Percentiles rank a stretch among this genome's conserved stretches.
These are phyloP conservation scores for Diaporthe batatas DNA, from an alignment of 2,329 filamentous ascomycete genomes.

Conservation along the genomic window DNA sequence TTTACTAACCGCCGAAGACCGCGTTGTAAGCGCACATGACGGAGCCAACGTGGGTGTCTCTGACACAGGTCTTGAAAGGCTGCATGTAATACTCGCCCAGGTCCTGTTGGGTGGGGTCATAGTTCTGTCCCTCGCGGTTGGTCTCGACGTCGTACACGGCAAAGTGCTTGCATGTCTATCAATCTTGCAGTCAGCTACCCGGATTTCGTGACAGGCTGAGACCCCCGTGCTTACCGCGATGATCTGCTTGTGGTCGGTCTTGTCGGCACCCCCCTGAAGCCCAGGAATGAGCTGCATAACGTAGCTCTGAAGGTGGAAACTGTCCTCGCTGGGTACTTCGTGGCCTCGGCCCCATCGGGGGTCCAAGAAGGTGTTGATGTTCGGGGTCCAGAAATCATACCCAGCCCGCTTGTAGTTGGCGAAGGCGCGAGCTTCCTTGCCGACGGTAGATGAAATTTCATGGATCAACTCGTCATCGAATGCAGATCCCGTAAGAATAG, in stretches of 20 bases:
- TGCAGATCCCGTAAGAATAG: slow-evolving; percentile 1
- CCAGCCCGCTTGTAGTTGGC: slow-evolving; percentile 49
- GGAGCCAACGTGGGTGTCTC: slow-evolving; percentile 68
- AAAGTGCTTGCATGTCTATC: slow-evolving; percentile 70
- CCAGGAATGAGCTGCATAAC: neutral
- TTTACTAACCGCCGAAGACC: slow-evolving; percentile 69
- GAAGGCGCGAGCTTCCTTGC: slow-evolving; percentile 51
- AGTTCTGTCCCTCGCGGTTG: slow-evolving; percentile 49
- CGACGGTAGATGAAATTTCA: slow-evolving; percentile 38
- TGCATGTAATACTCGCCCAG: slow-evolving; percentile 77
- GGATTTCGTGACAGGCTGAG: neutral
- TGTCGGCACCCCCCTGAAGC: neutral
- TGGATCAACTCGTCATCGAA: neutral
- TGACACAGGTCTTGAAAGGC: slow-evolving; percentile 73
- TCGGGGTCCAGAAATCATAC: slow-evolving; percentile 74
- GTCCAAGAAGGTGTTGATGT: slow-evolving; percentile 75
- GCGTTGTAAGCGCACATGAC: slow-evolving; percentile 75
- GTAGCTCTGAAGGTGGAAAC: neutral
- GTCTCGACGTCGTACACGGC: slow-evolving; percentile 70
- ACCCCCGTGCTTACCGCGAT: neutral
- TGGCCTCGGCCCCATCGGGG: slow-evolving; percentile 73
- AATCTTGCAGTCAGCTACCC: slow-evolving; percentile 49
- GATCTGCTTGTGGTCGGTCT: neutral
- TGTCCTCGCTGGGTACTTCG: slow-evolving; percentile 61
- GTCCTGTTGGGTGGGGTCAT: slow-evolving; percentile 72